phyloP scores from a whole-genome alignment of 805 yeast genomes.

The Alloascoidea hylecoeti region DNA sequence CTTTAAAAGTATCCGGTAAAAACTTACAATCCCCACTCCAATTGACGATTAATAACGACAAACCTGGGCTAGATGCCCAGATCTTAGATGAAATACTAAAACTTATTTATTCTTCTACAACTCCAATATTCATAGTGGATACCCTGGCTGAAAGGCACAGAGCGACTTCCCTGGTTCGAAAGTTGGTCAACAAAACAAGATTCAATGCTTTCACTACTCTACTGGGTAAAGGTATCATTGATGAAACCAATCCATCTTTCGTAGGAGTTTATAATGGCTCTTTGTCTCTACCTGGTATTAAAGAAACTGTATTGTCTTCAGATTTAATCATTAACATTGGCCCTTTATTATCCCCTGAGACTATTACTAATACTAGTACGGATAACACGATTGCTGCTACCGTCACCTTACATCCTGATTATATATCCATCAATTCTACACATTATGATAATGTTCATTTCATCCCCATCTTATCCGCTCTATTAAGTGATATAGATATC shows the following conservation, averaged over 20 bases:
- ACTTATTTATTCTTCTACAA: slow-evolving; percentile 26
- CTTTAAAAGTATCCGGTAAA: slow-evolving; percentile 16
- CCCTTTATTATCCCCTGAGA: slow-evolving; percentile 30
- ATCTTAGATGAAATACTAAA: slow-evolving; percentile 23
- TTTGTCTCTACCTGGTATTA: slow-evolving; percentile 24
- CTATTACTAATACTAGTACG: slow-evolving; percentile 26
- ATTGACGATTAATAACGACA: slow-evolving; percentile 11
- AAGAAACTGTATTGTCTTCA: slow-evolving; percentile 23
- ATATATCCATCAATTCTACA: slow-evolving; percentile 23
- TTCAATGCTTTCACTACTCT: slow-evolving; percentile 34
- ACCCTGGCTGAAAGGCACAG: slow-evolving; percentile 40
- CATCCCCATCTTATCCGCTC: slow-evolving; percentile 20
- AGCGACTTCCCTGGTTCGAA: slow-evolving; percentile 20
- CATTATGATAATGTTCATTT: slow-evolving; percentile 20
- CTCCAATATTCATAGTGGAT: slow-evolving; percentile 49
- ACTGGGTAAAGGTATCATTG: slow-evolving; percentile 44
- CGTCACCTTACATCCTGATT: slow-evolving; percentile 32
- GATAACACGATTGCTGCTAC: slow-evolving; percentile 20
- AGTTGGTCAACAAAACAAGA: slow-evolving; percentile 23
- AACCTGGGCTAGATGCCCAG: slow-evolving; percentile 7
- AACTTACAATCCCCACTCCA: slow-evolving; percentile 14
- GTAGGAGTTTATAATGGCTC: slow-evolving; percentile 48
- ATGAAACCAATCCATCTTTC: slow-evolving; percentile 37
- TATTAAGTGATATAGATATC: slow-evolving; percentile 22
- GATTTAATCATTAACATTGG: slow-evolving; percentile 51